A percentile compares a stretch with the other conserved stretches of the same genome.
phyloP scores from a whole-genome alignment of 1,284 basidiomycete genomes.

The Ustilago shanxiensis region DNA sequence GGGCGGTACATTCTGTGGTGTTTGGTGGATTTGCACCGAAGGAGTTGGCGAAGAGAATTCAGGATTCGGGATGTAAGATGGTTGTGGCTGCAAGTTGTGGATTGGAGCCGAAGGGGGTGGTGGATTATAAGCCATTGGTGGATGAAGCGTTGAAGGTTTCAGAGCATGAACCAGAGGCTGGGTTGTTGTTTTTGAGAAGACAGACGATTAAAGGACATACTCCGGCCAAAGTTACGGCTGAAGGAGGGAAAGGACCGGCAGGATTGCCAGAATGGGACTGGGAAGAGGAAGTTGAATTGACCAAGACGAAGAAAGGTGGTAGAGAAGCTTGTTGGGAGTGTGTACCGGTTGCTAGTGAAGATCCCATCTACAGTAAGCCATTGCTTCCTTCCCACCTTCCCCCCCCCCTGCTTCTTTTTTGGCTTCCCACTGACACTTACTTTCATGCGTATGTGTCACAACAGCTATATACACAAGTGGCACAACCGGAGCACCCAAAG shows the following conservation, averaged over 20 bases:
- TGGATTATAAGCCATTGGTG: slow-evolving; percentile 66
- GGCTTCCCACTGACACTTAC: too few relatives aligned
- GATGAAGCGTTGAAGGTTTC: slow-evolving; percentile 55
- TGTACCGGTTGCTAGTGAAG: slow-evolving; percentile 56
- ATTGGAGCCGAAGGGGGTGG: slow-evolving; percentile 62
- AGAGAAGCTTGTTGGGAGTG: slow-evolving; percentile 54
- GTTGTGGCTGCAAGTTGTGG: slow-evolving; percentile 64
- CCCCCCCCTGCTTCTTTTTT: too few relatives aligned
- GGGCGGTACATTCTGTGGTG: slow-evolving; percentile 67
- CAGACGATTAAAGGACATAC: slow-evolving; percentile 59
- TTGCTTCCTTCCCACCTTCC: neutral
- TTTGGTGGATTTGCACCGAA: slow-evolving; percentile 67
- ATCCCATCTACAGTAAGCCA: slow-evolving; percentile 53
- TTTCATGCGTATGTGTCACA: too few relatives aligned
- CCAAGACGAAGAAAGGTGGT: slow-evolving; percentile 30
- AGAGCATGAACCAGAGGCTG: slow-evolving; percentile 53
- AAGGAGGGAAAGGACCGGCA: slow-evolving; percentile 29
- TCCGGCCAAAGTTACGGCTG: slow-evolving; percentile 24
- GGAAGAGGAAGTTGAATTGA: slow-evolving; percentile 48
- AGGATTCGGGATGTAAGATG: slow-evolving; percentile 59
- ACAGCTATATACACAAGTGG: slow-evolving; percentile 58
- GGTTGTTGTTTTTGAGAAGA: slow-evolving; percentile 55
- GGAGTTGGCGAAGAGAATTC: slow-evolving; percentile 65
- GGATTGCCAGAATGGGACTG: slow-evolving; percentile 61
- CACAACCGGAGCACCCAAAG: slow-evolving; percentile 65